Percentiles rank a stretch among this genome's conserved stretches.
These are phyloP conservation scores for Plasmodium falciparum DNA, from an alignment of 169 alveolate genomes.

Conservation along the genomic window DNA sequence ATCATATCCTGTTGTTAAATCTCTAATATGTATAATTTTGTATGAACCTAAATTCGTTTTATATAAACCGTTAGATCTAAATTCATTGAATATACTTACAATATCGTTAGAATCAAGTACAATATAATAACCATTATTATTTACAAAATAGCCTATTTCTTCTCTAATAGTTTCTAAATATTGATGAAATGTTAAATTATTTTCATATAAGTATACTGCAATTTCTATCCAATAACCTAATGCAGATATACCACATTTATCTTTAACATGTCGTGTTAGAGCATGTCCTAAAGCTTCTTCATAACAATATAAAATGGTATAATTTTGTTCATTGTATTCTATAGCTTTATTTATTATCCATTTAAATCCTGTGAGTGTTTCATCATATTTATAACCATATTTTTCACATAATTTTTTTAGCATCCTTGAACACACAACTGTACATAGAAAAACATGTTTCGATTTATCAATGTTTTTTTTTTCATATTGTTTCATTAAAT, in stretches of 20 bases:
- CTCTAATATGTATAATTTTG: slow-evolving; percentile 78
- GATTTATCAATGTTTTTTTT: slow-evolving; percentile 64
- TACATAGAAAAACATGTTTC: slow-evolving; percentile 77
- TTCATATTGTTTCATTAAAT: slow-evolving; percentile 51
- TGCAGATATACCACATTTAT: slow-evolving; percentile 90
- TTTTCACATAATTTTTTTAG: slow-evolving; percentile 75
- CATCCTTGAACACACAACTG: slow-evolving; percentile 79
- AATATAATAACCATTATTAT: slow-evolving; percentile 81
- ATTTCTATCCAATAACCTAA: slow-evolving; percentile 84
- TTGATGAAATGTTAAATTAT: slow-evolving; percentile 79
- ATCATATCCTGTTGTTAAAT: slow-evolving; percentile 86
- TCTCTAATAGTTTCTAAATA: slow-evolving; percentile 69
- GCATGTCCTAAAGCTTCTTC: slow-evolving; percentile 89
- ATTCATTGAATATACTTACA: slow-evolving; percentile 78
- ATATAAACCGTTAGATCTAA: slow-evolving; percentile 79
- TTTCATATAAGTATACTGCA: slow-evolving; percentile 80
- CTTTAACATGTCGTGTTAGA: slow-evolving; percentile 79
- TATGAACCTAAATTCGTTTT: slow-evolving; percentile 77
- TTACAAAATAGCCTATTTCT: slow-evolving; percentile 84
- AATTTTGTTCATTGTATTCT: slow-evolving; percentile 70
- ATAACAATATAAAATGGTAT: slow-evolving; percentile 80
- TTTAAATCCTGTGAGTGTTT: slow-evolving; percentile 87
- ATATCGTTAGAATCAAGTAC: slow-evolving; percentile 78
- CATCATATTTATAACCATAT: slow-evolving; percentile 80
- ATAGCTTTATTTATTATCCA: slow-evolving; percentile 85